Evolutionary conservation across 805 yeast species (phyloP).

Genomic region (Cephaloascus albidus): DNA sequence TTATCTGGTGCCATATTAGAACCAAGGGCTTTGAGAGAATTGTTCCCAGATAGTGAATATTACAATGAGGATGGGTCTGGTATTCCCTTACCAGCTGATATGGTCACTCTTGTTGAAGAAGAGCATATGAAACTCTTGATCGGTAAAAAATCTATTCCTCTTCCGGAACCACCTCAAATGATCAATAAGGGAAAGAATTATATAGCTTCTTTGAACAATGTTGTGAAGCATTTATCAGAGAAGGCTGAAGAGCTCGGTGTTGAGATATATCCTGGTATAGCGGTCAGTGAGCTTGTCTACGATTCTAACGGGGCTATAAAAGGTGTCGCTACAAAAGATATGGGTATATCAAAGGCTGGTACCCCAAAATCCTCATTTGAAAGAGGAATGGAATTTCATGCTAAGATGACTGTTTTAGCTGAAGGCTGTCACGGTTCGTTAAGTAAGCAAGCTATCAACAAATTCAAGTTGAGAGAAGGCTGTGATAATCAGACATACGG

Average conservation of each 20-base stretch:
- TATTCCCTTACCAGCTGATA: slow-evolving; percentile 69
- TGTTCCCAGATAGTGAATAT: slow-evolving; percentile 61
- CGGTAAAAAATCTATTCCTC: slow-evolving; percentile 47
- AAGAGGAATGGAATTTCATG: slow-evolving; percentile 94
- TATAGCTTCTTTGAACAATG: slow-evolving; percentile 74
- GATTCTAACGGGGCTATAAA: slow-evolving; percentile 46
- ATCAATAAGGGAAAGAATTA: slow-evolving; percentile 71
- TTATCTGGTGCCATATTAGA: slow-evolving; percentile 93
- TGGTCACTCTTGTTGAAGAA: slow-evolving; percentile 63
- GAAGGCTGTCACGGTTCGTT: slow-evolving; percentile 99
- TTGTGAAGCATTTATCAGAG: slow-evolving; percentile 75
- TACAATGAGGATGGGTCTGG: slow-evolving; percentile 42
- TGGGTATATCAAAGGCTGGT: slow-evolving; percentile 75
- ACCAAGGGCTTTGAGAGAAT: slow-evolving; percentile 78
- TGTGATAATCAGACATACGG: slow-evolving; percentile 86
- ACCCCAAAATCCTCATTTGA: slow-evolving; percentile 78
- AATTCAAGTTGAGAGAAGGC: slow-evolving; percentile 58
- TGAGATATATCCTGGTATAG: slow-evolving; percentile 83
- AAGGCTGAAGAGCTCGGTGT: slow-evolving; percentile 91
- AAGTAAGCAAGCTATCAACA: slow-evolving; percentile 64
- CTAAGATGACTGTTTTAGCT: slow-evolving; percentile 81
- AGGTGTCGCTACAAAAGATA: slow-evolving; percentile 92
- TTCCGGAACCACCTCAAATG: slow-evolving; percentile 95
- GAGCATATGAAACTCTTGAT: slow-evolving; percentile 71
- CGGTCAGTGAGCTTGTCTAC: slow-evolving; percentile 73